Evolutionary conservation across 169 alveolate genomes (phyloP).

Genomic region (Miamiensis avidus): DNA sequence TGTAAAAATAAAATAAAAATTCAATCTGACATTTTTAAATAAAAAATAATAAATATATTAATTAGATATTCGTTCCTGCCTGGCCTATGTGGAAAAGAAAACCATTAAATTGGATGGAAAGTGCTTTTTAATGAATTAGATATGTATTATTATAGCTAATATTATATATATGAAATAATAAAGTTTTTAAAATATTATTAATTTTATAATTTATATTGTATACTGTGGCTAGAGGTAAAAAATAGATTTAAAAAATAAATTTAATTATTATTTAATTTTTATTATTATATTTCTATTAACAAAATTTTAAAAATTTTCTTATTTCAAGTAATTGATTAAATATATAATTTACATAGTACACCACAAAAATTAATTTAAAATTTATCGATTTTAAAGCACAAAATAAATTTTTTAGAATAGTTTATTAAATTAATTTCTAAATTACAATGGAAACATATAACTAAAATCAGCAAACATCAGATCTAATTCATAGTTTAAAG

Average conservation of each 20-base stretch:
- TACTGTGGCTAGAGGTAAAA: too few species aligned
- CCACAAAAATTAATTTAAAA: too few species aligned
- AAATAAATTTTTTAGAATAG: not conserved
- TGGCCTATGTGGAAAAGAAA: slow-evolving; percentile 42
- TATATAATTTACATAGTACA: too few species aligned
- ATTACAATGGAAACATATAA: not conserved
- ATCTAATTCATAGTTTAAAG: not conserved
- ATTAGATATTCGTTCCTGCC: slow-evolving; percentile 34
- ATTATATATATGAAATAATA: too few species aligned
- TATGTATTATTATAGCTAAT: not conserved
- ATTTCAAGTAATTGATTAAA: not conserved
- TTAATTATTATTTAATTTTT: too few species aligned
- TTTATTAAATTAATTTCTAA: too few species aligned
- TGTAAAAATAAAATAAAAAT: not conserved
- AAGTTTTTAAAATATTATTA: too few species aligned
- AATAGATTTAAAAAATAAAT: too few species aligned
- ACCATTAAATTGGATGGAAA: slow-evolving; percentile 15
- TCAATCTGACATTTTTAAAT: not conserved
- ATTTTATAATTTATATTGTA: too few species aligned
- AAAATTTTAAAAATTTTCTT: not conserved
- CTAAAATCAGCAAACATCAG: not conserved
- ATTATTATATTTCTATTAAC: too few species aligned
- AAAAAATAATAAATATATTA: not conserved
- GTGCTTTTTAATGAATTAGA: not conserved
- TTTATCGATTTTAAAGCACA: not conserved